Percentiles rank a stretch among this genome's conserved stretches.
These are phyloP conservation scores for Gleditsia sinensis DNA, from an alignment of 306 rosid genomes.

Conservation along the genomic window DNA sequence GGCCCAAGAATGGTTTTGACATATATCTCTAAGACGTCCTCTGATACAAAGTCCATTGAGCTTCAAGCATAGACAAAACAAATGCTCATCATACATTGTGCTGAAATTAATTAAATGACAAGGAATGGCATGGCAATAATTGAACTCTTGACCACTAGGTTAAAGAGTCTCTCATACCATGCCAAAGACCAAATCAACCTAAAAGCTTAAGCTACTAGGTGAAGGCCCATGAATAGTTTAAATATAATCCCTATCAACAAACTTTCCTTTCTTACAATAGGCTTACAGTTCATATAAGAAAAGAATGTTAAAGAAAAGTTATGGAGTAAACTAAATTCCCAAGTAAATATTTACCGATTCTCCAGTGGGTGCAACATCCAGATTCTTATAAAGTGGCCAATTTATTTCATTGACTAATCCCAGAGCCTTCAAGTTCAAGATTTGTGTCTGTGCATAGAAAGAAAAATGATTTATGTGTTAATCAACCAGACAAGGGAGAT, in stretches of 20 bases:
- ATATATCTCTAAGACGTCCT: not conserved
- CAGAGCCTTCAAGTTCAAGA: conserved; percentile 71
- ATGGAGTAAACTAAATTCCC: conserved; percentile 9
- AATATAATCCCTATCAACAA: not conserved
- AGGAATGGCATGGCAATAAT: too few species aligned
- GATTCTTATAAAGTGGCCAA: conserved; percentile 75
- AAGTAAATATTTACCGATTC: conserved; percentile 51
- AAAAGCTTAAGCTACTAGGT: not conserved
- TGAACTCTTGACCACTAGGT: not conserved
- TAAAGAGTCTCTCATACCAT: not conserved
- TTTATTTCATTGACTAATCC: conserved; percentile 58
- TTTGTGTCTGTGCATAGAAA: conserved; percentile 57
- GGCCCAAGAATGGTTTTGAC: not conserved
- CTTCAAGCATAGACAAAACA: not conserved
- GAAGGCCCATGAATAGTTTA: not conserved
- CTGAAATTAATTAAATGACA: not conserved
- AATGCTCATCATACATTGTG: not conserved
- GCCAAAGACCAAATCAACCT: not conserved
- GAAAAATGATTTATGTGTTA: conserved; percentile 13
- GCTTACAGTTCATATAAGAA: not conserved
- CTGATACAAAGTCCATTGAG: not conserved
- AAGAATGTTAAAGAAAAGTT: not conserved
- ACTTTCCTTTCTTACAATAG: not conserved
- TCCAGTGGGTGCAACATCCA: conserved; percentile 43
- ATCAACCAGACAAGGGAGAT: conserved; percentile 28